Percentiles rank a stretch among this genome's conserved stretches.
Evolutionary conservation across 2,329 filamentous ascomycete species (phyloP).

Genomic region (Penicillium fuscoglaucum): DNA sequence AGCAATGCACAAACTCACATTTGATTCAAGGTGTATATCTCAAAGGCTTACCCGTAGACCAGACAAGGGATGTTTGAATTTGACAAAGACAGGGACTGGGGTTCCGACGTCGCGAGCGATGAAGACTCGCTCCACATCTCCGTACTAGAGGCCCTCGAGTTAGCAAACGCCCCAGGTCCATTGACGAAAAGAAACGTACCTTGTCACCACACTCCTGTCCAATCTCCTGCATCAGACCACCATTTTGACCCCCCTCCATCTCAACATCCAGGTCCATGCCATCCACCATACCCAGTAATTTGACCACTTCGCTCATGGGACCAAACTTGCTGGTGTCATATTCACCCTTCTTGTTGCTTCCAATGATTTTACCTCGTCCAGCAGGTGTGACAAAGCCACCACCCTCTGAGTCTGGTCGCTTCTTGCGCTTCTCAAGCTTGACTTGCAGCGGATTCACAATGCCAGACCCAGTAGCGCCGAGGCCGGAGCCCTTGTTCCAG

Average conservation of each 20-base stretch:
- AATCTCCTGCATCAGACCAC: slow-evolving; percentile 82
- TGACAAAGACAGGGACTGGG: slow-evolving; percentile 76
- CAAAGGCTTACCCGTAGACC: slow-evolving; percentile 71
- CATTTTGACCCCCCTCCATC: slow-evolving; percentile 61
- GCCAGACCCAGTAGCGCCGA: slow-evolving; percentile 78
- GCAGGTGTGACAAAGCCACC: slow-evolving; percentile 72
- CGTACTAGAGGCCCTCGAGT: slow-evolving; percentile 60
- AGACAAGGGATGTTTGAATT: slow-evolving; percentile 83
- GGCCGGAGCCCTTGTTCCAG: slow-evolving; percentile 82
- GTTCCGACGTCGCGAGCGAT: slow-evolving; percentile 62
- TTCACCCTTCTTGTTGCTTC: slow-evolving; percentile 62
- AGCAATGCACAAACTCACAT: not conserved
- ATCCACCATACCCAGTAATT: slow-evolving; percentile 81
- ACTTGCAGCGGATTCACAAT: slow-evolving; percentile 82
- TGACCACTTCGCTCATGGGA: slow-evolving; percentile 76
- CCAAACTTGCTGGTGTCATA: slow-evolving; percentile 61
- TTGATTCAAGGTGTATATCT: not conserved
- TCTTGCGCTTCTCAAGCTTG: slow-evolving; percentile 82
- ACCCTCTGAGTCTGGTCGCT: slow-evolving; percentile 73
- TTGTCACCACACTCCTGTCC: slow-evolving; percentile 88
- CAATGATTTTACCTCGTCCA: slow-evolving; percentile 76
- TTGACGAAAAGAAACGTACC: slow-evolving; percentile 43
- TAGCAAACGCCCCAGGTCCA: not conserved
- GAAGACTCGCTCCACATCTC: slow-evolving; percentile 75
- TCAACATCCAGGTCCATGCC: slow-evolving; percentile 80